These are phyloP conservation scores for Fusarium hainanense DNA, from an alignment of 2,329 filamentous ascomycete genomes.

Conservation along the genomic window DNA sequence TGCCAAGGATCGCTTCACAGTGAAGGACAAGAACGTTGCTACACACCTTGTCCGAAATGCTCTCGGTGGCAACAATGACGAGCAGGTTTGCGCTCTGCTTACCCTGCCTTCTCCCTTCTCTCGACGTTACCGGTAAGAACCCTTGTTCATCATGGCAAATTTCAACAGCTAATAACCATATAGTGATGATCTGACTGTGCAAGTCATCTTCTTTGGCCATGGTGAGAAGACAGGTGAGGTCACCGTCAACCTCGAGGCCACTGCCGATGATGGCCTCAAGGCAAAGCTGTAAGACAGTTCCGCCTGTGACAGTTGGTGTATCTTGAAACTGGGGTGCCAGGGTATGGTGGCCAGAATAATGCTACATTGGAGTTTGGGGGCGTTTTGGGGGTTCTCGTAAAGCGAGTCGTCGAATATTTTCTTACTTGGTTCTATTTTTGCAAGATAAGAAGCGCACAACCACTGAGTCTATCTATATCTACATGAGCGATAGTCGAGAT, in stretches of 20 bases:
- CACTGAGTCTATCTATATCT: background rate
- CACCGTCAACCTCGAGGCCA: conserved; percentile 87
- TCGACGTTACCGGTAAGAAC: conserved; percentile 80
- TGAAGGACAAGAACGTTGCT: conserved; percentile 94
- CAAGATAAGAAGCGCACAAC: conserved; percentile 16
- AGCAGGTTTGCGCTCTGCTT: conserved; percentile 91
- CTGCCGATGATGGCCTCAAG: conserved; percentile 61
- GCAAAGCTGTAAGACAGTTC: conserved; percentile 52
- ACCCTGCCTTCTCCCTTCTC: conserved; percentile 93
- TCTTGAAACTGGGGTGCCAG: background rate
- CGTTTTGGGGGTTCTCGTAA: conserved; percentile 33
- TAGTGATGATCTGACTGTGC: conserved; percentile 94
- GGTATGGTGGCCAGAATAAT: background rate
- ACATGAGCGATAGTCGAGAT: conserved; percentile 1
- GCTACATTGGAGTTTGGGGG: conserved; percentile 37
- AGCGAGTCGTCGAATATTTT: conserved; percentile 16
- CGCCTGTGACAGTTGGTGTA: background rate
- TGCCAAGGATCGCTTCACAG: conserved; percentile 84
- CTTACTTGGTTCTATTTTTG: conserved; percentile 9
- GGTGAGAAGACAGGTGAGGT: conserved; percentile 81
- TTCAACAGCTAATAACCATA: conserved; percentile 29
- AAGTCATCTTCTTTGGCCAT: conserved; percentile 98
- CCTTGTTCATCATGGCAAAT: background rate
- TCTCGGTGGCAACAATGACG: conserved; percentile 89
- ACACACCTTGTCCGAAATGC: conserved; percentile 97